Evolutionary conservation across 164 flowering plant species (phyloP).

Genomic region (Umbilicus rupestris): DNA sequence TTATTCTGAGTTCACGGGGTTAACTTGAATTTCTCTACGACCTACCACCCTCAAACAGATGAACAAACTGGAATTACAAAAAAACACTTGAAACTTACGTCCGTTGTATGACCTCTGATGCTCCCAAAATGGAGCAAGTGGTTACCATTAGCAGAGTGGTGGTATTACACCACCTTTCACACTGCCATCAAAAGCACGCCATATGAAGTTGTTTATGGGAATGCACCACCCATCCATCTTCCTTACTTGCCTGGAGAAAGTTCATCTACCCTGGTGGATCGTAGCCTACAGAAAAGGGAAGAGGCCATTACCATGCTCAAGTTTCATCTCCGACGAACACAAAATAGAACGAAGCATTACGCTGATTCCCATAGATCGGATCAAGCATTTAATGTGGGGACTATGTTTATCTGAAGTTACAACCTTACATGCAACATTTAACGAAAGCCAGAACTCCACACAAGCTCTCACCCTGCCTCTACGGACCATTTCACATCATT

Average conservation of each 20-base stretch:
- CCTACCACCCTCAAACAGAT: too few relatives aligned
- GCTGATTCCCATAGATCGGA: not conserved
- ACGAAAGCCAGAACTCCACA: not conserved
- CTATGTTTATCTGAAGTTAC: not conserved
- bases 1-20: too few relatives aligned
- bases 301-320: not conserved
- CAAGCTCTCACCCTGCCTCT: not conserved
- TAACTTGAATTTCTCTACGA: too few relatives aligned
- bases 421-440: not conserved
- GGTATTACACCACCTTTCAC: not conserved
- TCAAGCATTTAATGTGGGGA: not conserved
- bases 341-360: not conserved
- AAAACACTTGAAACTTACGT: too few relatives aligned
- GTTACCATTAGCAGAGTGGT: not conserved
- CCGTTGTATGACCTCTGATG: not conserved
- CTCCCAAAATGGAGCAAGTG: not conserved
- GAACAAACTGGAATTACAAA: too few relatives aligned
- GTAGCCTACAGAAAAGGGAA: not conserved
- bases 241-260: not conserved
- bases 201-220: not conserved
- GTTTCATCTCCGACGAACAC: not conserved
- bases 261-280: too few relatives aligned
- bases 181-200: not conserved
- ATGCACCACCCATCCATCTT: not conserved
- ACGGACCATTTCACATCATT: not conserved